Conservation (phyloP, 2,329 filamentous ascomycete species). For the Clarireedia hainanense region DNA sequence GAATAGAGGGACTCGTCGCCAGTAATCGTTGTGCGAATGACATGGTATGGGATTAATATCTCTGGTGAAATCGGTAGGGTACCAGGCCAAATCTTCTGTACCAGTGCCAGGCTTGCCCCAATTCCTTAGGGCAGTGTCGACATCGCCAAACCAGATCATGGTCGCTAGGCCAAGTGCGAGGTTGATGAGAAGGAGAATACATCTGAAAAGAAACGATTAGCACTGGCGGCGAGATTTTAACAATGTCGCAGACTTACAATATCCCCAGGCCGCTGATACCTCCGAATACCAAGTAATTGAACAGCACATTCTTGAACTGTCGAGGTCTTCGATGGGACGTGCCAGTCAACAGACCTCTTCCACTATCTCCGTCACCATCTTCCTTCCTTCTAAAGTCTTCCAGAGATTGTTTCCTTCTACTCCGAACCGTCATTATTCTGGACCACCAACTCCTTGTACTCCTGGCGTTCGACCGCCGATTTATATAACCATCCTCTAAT, state of each 20-base stretch:
- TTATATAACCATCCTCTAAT: constrained; percentile 12
- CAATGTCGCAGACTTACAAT: constrained; percentile 26
- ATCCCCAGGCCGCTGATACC: constrained; percentile 31
- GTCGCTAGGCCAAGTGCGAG: constrained; percentile 28
- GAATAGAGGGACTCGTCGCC: constrained; percentile 54
- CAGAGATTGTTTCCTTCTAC: constrained; percentile 1
- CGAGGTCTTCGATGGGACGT: constrained; percentile 2
- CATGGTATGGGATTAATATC: constrained; percentile 48
- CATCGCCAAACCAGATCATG: constrained; percentile 25
- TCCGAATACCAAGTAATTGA: constrained; percentile 30
- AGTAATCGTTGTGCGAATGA: constrained; percentile 67
- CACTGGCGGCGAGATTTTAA: background rate
- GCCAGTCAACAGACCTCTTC: constrained; percentile 9
- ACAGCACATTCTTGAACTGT: constrained; percentile 14
- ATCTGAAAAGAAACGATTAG: constrained; percentile 19
- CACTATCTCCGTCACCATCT: background rate
- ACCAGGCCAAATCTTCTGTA: constrained; percentile 36
- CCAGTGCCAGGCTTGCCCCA: constrained; percentile 34
- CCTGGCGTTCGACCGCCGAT: constrained; percentile 3
- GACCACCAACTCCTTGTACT: constrained; percentile 9
- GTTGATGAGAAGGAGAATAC: constrained; percentile 29
- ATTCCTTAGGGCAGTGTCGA: constrained; percentile 27
- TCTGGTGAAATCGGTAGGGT: constrained; percentile 44
- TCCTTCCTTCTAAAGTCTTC: background rate
- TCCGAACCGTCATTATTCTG: background rate